These are phyloP conservation scores for Ceratobasidium sp. DNA, from an alignment of 1,284 basidiomycete species.

Conservation along the genomic window DNA sequence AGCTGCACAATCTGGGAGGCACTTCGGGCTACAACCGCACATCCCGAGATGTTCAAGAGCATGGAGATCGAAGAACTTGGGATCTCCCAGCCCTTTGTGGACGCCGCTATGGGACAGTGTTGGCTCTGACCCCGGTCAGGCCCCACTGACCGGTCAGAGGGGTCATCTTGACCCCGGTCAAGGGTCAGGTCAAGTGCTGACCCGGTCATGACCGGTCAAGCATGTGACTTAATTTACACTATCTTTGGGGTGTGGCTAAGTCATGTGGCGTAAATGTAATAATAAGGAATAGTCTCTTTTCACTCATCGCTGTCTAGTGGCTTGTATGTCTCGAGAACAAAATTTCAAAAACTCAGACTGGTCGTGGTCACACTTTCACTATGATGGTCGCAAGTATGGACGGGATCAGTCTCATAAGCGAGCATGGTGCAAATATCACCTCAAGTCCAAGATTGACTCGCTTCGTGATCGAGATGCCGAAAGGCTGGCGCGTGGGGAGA, in stretches of 20 bases:
- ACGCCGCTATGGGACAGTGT: conserved; percentile 16
- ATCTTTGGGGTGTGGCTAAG: not conserved
- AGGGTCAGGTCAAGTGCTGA: not conserved
- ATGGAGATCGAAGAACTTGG: not conserved
- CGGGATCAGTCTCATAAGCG: not conserved
- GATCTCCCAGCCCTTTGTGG: not conserved
- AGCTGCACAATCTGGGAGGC: conserved; percentile 29
- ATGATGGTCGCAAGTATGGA: not conserved
- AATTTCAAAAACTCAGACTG: too few species aligned
- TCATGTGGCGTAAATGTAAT: not conserved
- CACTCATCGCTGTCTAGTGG: too few species aligned
- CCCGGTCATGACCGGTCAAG: not conserved
- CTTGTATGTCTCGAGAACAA: too few species aligned
- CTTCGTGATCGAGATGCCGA: not conserved
- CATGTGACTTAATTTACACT: not conserved
- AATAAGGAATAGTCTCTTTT: too few species aligned
- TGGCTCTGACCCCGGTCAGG: not conserved
- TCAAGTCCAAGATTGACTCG: not conserved
- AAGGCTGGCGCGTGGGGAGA: not conserved
- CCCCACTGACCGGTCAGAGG: not conserved
- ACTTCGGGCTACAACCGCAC: conserved; percentile 6
- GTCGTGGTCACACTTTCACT: not conserved
- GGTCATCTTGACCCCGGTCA: not conserved
- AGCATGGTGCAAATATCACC: not conserved
- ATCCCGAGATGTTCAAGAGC: conserved; percentile 28